A percentile compares a stretch with the other conserved stretches of the same genome.
Conservation (phyloP, 495 filamentous ascomycete genomes). For the Articulospora tetracladia region DNA sequence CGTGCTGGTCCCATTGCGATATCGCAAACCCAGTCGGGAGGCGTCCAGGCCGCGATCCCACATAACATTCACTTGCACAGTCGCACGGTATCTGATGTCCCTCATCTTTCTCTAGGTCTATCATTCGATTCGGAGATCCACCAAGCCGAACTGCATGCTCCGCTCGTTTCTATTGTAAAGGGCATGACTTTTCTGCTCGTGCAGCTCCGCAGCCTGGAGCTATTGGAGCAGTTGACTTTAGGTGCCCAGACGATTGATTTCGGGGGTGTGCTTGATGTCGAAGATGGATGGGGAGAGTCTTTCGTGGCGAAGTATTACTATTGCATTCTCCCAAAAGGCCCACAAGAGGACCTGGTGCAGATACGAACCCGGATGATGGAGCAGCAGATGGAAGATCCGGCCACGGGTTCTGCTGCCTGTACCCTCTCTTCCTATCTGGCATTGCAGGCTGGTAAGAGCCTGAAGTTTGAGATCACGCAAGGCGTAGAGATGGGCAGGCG, state of each 20-base stretch:
- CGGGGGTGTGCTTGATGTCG: conserved; percentile 24
- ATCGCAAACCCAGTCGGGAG: conserved; percentile 23
- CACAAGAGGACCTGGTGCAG: conserved; percentile 24
- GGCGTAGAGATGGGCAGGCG: conserved; percentile 75
- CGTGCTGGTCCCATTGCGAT: conserved; percentile 61
- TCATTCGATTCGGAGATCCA: background rate
- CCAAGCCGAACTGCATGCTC: conserved; percentile 1
- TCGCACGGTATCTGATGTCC: conserved; percentile 66
- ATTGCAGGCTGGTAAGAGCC: conserved; percentile 12
- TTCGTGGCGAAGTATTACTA: conserved; percentile 57
- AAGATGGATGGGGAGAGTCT: conserved; percentile 49
- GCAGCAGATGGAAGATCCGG: conserved; percentile 61
- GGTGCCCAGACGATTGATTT: background rate
- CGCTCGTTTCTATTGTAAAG: conserved; percentile 45
- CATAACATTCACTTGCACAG: conserved; percentile 67
- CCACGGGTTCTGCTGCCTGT: conserved; percentile 62
- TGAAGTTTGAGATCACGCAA: conserved; percentile 56
- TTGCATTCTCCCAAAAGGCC: conserved; percentile 20
- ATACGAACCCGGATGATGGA: conserved; percentile 48
- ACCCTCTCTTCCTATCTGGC: conserved; percentile 54
- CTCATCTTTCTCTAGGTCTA: conserved; percentile 30
- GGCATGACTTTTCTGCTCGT: conserved; percentile 67
- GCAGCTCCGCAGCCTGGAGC: conserved; percentile 43
- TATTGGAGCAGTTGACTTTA: conserved; percentile 26
- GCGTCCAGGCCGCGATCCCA: conserved; percentile 53